These are phyloP conservation scores for Ricinus communis DNA, from an alignment of 345 rosid species.

Conservation along the genomic window DNA sequence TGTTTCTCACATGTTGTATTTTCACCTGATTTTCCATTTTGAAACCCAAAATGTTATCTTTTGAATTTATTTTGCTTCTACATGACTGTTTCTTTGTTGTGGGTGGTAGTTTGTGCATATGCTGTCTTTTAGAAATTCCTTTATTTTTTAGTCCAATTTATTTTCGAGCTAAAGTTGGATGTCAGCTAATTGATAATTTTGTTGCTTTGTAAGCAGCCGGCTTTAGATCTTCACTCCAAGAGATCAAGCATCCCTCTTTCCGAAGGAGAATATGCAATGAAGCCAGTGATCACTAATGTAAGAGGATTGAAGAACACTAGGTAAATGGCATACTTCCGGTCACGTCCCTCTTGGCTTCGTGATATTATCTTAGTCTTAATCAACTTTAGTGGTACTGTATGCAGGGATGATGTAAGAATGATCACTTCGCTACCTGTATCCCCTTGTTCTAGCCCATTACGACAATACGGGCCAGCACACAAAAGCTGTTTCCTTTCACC, in stretches of 20 bases:
- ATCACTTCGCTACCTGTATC: conserved; percentile 87
- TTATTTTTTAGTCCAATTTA: not conserved
- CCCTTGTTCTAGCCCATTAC: conserved; percentile 85
- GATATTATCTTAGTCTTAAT: not conserved
- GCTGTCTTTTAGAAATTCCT: not conserved
- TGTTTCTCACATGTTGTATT: too few relatives aligned
- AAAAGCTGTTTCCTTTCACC: conserved; percentile 78
- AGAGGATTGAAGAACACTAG: conserved; percentile 57
- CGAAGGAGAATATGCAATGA: conserved; percentile 52
- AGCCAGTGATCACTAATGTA: conserved; percentile 34
- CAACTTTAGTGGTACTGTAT: conserved; percentile 13
- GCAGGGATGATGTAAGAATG: conserved; percentile 69
- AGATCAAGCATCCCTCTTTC: conserved; percentile 36
- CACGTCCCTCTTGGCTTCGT: not conserved
- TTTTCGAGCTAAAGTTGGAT: not conserved
- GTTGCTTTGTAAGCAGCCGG: conserved; percentile 53
- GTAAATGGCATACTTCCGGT: conserved; percentile 30
- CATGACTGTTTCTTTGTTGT: not conserved
- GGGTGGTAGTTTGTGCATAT: not conserved
- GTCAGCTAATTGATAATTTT: conserved; percentile 19
- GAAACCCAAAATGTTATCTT: too few relatives aligned
- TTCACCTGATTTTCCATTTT: too few relatives aligned
- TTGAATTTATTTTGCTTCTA: not conserved
- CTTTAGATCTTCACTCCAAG: conserved; percentile 55
- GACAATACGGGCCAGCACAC: conserved; percentile 58